Evolutionary conservation across 345 rosid genomes (phyloP), one percentile per base, ranked within the genome.

Genomic region (Bretschneidera sinensis): DNA sequence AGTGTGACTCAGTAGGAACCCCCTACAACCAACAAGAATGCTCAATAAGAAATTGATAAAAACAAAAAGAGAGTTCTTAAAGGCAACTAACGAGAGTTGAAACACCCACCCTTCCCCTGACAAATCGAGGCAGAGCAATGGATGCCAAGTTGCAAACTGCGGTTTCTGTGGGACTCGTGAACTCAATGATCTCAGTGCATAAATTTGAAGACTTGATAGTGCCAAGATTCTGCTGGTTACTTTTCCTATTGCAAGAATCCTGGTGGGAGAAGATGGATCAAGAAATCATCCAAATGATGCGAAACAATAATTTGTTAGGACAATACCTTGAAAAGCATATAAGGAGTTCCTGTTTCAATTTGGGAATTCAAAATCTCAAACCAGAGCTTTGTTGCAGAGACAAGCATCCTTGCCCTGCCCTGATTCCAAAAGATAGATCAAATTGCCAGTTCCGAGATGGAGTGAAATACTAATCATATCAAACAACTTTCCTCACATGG

Each of bases 1-100:
- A 84, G 62, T 83, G 86, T 47, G 97, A 78, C 55, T 86, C 86
- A 61, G 76, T 18, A 17, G 88, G 81, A 51, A 85, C 64, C 1
- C 78, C 86, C 96, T 89, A 14, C 58, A 54, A 62, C 9, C n/a
- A 50, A 50, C 24, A 54, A 60, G 17, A 45, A 3, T 19, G 17
- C 14, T 11, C 4, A 59, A 53, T 54, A n/a, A 23, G 20, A 0
- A 17, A 21, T 21, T 23, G 13, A 43, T 24, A 31, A 45, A 9
- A 60, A 21, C 51, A 43, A 25, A 21, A 43, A 52, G 24, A 15
- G 21, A 52, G 51, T 47, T n/a, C 6, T 24, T 7, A 24, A 31
- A n/a, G 1, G 0, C 10, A 45, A n/a, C 55, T 17, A 48, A 33
- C 35, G 8, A 39, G 49, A 15, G 31, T 39, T 33, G 22, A 47